A percentile compares a stretch with the other conserved stretches of the same genome.
phyloP scores from a whole-genome alignment of 306 rosid species.

The Lotus japonicus region DNA sequence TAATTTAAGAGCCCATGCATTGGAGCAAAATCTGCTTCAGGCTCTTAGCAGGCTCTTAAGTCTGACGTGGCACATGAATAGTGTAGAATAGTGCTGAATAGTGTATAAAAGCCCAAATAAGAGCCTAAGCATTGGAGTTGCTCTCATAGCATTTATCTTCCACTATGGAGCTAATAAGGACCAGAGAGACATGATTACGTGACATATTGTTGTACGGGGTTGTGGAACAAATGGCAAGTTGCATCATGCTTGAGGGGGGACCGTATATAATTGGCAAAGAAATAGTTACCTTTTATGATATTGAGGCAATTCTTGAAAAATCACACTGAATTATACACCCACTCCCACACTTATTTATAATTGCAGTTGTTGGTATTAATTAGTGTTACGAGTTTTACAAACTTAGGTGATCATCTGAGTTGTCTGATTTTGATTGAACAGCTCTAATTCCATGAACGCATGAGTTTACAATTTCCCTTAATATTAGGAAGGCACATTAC shows the following conservation, averaged over 20 bases:
- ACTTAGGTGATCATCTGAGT: too few relatives aligned
- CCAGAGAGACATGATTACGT: slow-evolving; percentile 9
- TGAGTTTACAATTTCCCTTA: too few relatives aligned
- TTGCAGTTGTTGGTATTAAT: neutral
- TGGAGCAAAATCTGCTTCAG: too few relatives aligned
- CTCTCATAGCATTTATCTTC: neutral
- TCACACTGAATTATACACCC: neutral
- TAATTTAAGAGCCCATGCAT: too few relatives aligned
- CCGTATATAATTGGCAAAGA: neutral
- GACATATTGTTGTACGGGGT: slow-evolving; percentile 9
- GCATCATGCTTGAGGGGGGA: slow-evolving; percentile 14
- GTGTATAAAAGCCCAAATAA: too few relatives aligned
- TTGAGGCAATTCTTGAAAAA: neutral
- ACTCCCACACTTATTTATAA: neutral
- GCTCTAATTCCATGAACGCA: too few relatives aligned
- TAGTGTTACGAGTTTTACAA: too few relatives aligned
- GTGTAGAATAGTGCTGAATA: too few relatives aligned
- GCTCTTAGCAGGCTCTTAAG: too few relatives aligned
- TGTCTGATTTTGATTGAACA: too few relatives aligned
- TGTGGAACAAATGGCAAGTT: slow-evolving; percentile 12
- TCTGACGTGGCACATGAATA: too few relatives aligned
- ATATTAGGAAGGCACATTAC: neutral
- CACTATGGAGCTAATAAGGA: slow-evolving; percentile 1
- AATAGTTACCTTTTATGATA: neutral
- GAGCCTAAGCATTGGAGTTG: too few relatives aligned